Evolutionary conservation across 1,139 yeast genomes (phyloP).

Genomic region (Pichia sp.): DNA sequence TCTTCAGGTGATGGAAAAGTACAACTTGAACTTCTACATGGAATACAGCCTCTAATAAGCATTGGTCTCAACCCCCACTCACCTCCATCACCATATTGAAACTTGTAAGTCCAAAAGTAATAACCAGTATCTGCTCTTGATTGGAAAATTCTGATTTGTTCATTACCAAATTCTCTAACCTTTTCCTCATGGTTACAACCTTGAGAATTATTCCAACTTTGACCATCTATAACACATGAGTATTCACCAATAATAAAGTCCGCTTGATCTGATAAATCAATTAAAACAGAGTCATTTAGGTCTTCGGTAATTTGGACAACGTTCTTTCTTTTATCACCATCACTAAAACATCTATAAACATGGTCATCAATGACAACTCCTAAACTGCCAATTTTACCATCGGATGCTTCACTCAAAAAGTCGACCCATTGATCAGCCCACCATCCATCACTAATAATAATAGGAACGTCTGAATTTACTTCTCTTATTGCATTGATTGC

Average conservation of each 20-base stretch:
- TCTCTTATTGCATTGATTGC: conserved; percentile 59
- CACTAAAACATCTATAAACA: conserved; percentile 79
- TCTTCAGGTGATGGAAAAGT: conserved; percentile 36
- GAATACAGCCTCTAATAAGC: conserved; percentile 60
- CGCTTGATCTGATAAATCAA: conserved; percentile 47
- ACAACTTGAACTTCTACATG: conserved; percentile 25
- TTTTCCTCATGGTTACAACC: conserved; percentile 40
- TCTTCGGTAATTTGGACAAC: conserved; percentile 61
- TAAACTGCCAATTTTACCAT: conserved; percentile 33
- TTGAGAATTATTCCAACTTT: conserved; percentile 54
- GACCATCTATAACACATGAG: conserved; percentile 77
- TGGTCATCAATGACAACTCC: conserved; percentile 81
- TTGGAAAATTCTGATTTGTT: conserved; percentile 39
- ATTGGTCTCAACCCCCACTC: conserved; percentile 91
- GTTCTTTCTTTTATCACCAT: conserved; percentile 57
- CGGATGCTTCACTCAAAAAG: conserved; percentile 47
- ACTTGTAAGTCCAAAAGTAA: conserved; percentile 89
- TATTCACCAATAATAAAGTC: conserved; percentile 86
- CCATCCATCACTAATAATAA: conserved; percentile 92
- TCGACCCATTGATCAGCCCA: conserved; percentile 75
- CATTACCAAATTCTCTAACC: conserved; percentile 41
- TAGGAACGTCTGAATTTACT: conserved; percentile 53
- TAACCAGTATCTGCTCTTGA: conserved; percentile 59
- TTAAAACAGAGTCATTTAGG: conserved; percentile 46
- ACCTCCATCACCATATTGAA: conserved; percentile 85